phyloP scores from a whole-genome alignment of 768 basidiomycete genomes.

The Baorangia bicolor region DNA sequence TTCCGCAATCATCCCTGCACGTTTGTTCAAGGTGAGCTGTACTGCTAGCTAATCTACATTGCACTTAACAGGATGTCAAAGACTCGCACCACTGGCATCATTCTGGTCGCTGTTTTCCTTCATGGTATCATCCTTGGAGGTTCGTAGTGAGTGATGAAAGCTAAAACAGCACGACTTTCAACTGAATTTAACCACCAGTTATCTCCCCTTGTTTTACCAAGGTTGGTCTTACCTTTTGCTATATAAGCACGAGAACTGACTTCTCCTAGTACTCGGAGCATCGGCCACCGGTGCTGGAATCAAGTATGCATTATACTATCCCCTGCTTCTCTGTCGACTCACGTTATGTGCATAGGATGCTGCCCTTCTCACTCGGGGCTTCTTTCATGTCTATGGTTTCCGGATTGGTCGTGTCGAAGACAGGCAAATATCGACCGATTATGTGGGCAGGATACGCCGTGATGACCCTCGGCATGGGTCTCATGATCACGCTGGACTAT shows the following conservation, averaged over 20 bases:
- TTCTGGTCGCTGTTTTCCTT: constrained; percentile 57
- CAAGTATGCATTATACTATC: constrained; percentile 39
- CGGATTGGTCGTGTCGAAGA: constrained; percentile 57
- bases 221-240: constrained; percentile 4
- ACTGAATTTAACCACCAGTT: constrained; percentile 29
- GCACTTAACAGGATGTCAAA: constrained; percentile 19
- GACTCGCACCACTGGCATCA: constrained; percentile 71
- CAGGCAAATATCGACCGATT: constrained; percentile 55
- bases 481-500: constrained; percentile 70
- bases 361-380: constrained; percentile 66
- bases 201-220: constrained; percentile 78
- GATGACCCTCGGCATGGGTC: constrained; percentile 64
- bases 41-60: background rate
- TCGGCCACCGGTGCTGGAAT: constrained; percentile 72
- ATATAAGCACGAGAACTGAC: constrained; percentile 4
- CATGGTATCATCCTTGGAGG: constrained; percentile 59
- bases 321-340: background rate
- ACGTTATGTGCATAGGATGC: constrained; percentile 49
- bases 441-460: constrained; percentile 62
- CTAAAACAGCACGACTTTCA: background rate
- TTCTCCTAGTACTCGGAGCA: constrained; percentile 53
- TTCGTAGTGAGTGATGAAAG: constrained; percentile 23
- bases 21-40: constrained; percentile 61
- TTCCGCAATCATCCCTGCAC: constrained; percentile 71
- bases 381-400: constrained; percentile 53